Conservation (phyloP, 2,329 filamentous ascomycete species). For the Colletotrichum agaves region DNA sequence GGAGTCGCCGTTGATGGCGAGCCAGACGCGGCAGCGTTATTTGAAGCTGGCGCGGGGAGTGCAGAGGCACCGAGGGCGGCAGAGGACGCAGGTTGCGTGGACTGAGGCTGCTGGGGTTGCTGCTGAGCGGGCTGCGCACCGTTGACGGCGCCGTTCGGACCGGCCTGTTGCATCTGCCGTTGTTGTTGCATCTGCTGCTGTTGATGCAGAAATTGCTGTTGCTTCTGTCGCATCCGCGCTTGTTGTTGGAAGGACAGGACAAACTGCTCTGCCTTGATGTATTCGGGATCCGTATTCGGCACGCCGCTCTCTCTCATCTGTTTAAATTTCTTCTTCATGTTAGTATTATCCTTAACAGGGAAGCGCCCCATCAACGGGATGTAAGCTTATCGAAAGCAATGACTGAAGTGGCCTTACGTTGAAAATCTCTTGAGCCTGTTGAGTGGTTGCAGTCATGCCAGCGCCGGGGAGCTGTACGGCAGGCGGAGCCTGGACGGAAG, state of each 20-base stretch:
- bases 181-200: constrained; percentile 62
- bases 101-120: constrained; percentile 46
- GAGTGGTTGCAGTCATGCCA: constrained; percentile 74
- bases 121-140: constrained; percentile 57
- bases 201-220: constrained; percentile 56
- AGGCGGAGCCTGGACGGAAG: constrained; percentile 80
- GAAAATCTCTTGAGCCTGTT: constrained; percentile 81
- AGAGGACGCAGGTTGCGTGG: constrained; percentile 49
- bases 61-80: constrained; percentile 52
- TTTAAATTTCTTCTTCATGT: constrained; percentile 76
- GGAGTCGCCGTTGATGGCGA: constrained; percentile 47
- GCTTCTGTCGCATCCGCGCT: constrained; percentile 63
- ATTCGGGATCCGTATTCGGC: constrained; percentile 85
- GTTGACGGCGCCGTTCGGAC: constrained; percentile 65
- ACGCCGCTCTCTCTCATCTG: constrained; percentile 90
- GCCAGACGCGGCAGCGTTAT: constrained; percentile 45
- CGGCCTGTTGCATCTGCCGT: constrained; percentile 62
- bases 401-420: constrained; percentile 59
- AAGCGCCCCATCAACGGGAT: constrained; percentile 14
- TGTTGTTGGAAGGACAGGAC: constrained; percentile 77
- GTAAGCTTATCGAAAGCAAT: neutral
- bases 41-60: constrained; percentile 43
- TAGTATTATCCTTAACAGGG: neutral
- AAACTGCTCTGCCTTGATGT: constrained; percentile 82
- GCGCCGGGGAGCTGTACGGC: constrained; percentile 74